Evolutionary conservation across 176 grass and related monocot species (phyloP).

Genomic region (Tillandsia leiboldiana): DNA sequence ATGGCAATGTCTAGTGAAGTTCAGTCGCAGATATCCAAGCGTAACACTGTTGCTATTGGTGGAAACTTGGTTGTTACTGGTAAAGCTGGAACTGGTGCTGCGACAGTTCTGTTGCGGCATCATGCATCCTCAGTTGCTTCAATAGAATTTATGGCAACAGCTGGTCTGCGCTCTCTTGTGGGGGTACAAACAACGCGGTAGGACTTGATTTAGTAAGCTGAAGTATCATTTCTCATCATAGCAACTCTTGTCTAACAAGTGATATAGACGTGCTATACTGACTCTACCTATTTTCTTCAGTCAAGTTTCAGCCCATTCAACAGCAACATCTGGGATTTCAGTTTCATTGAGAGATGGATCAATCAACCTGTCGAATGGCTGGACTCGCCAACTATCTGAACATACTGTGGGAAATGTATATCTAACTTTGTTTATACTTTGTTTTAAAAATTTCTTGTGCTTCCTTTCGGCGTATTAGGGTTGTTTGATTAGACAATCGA

Average conservation of each 20-base stretch:
- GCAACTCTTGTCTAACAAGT: constrained; percentile 7
- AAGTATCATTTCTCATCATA: neutral
- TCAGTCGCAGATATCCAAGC: constrained; percentile 78
- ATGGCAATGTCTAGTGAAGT: constrained; percentile 87
- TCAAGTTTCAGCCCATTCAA: constrained; percentile 80
- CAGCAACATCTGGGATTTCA: constrained; percentile 69
- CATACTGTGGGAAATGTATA: constrained; percentile 79
- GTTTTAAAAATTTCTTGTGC: neutral
- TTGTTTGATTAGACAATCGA: no score
- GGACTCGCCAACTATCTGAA: constrained; percentile 89
- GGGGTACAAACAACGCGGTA: constrained; percentile 60
- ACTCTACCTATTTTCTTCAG: constrained; percentile 32
- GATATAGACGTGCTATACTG: neutral
- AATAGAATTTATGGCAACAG: constrained; percentile 76
- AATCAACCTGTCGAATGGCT: constrained; percentile 82
- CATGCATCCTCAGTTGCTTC: constrained; percentile 58
- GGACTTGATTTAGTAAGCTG: constrained; percentile 5
- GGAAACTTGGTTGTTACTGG: constrained; percentile 76
- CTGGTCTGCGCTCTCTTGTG: constrained; percentile 75
- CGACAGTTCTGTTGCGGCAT: constrained; percentile 54
- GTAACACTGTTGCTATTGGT: constrained; percentile 45
- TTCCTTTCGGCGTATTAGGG: neutral
- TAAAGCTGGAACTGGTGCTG: constrained; percentile 57
- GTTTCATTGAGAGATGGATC: constrained; percentile 88
- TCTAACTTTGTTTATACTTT: constrained; percentile 9